Conservation (phyloP, 2,329 filamentous ascomycete genomes). For the Fusarium longipes region DNA sequence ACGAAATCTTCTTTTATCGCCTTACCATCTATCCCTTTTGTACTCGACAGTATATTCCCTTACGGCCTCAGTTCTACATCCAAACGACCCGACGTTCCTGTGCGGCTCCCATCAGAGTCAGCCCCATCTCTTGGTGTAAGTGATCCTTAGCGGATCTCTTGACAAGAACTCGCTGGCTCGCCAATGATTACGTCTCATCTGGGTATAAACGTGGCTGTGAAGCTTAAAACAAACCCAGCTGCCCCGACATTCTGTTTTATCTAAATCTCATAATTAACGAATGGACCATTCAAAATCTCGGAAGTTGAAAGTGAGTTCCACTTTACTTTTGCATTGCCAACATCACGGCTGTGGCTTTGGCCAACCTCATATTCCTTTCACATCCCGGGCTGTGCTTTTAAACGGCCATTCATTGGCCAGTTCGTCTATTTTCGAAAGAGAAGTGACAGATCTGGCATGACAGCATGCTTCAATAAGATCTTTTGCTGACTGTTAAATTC, state of each 20-base stretch:
- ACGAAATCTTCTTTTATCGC: background rate
- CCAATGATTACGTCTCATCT: conserved; percentile 33
- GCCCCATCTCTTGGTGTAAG: background rate
- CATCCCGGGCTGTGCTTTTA: background rate
- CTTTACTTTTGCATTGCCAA: background rate
- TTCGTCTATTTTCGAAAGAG: conserved; percentile 12
- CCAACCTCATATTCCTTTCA: conserved; percentile 4
- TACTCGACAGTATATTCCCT: conserved; percentile 4
- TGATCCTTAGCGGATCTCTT: conserved; percentile 1
- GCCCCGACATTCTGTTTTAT: background rate
- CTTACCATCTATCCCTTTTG: conserved; percentile 13
- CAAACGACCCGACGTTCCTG: conserved; percentile 1
- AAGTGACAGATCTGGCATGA: background rate
- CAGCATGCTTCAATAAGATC: background rate
- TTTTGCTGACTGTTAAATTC: conserved; percentile 12
- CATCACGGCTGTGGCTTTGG: conserved; percentile 16
- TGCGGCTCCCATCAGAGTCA: conserved; percentile 21
- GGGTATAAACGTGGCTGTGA: conserved; percentile 7
- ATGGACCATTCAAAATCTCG: conserved; percentile 10
- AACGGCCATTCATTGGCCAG: background rate
- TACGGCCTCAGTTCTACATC: background rate
- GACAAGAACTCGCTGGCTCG: conserved; percentile 26
- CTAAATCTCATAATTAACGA: conserved; percentile 14
- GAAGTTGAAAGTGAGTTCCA: background rate
- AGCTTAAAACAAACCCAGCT: background rate